These are phyloP conservation scores for Russula sp. DNA, from an alignment of 768 basidiomycete genomes.

Conservation along the genomic window DNA sequence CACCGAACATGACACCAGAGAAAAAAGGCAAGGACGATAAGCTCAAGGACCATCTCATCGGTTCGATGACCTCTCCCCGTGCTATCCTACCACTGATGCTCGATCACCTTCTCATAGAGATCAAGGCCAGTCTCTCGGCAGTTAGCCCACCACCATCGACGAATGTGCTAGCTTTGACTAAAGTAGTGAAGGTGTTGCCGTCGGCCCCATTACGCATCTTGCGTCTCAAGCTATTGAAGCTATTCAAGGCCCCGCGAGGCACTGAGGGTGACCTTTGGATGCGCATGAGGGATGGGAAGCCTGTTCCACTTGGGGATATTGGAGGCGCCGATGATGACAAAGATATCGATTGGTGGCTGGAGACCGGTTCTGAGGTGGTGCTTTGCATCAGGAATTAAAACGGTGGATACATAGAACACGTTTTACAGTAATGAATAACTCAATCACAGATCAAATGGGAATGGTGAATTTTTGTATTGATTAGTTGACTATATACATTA, in stretches of 20 bases:
- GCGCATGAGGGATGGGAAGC: constrained; percentile 47
- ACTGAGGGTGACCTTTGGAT: constrained; percentile 51
- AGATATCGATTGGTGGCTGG: constrained; percentile 68
- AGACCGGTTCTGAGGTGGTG: constrained; percentile 46
- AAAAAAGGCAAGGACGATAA: constrained; percentile 41
- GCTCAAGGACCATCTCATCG: constrained; percentile 58
- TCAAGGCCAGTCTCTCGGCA: constrained; percentile 26
- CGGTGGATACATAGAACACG: not conserved
- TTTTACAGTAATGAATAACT: constrained; percentile 8
- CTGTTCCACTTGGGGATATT: constrained; percentile 42
- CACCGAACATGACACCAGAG: constrained; percentile 41
- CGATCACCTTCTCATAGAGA: constrained; percentile 20
- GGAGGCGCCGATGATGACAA: constrained; percentile 42
- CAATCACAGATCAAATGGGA: not conserved
- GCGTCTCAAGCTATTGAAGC: constrained; percentile 53
- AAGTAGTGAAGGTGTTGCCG: constrained; percentile 55
- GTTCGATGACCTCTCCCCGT: constrained; percentile 39
- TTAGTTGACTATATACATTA: constrained; percentile 11
- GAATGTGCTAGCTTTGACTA: constrained; percentile 29
- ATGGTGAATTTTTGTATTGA: constrained; percentile 1
- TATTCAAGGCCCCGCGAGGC: constrained; percentile 36
- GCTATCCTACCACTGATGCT: not conserved
- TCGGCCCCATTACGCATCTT: constrained; percentile 66
- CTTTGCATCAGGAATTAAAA: constrained; percentile 23
- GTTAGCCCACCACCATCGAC: constrained; percentile 13